A percentile compares a stretch with the other conserved stretches of the same genome.
phyloP scores from a whole-genome alignment of 2,329 filamentous ascomycete species.

The Xylariaceae sp. region DNA sequence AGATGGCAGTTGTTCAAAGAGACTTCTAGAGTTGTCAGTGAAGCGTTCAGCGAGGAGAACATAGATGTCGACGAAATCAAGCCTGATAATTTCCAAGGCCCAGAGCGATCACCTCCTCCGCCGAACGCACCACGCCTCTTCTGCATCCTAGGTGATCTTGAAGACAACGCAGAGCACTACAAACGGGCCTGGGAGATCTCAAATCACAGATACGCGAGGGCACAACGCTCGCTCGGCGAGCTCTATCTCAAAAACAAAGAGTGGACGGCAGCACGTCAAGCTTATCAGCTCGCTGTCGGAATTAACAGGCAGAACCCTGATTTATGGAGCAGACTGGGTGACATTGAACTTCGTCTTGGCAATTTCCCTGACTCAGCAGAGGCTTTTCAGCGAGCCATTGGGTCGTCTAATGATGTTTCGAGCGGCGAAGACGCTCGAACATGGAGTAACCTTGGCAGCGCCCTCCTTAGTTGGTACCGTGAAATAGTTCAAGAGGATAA shows the following conservation, averaged over 20 bases:
- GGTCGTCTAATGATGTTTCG: conserved; percentile 51
- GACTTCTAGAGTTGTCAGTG: conserved; percentile 36
- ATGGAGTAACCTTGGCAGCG: conserved; percentile 91
- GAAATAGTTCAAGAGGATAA: conserved; percentile 44
- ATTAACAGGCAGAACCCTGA: conserved; percentile 79
- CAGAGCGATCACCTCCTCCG: conserved; percentile 66
- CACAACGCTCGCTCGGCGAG: conserved; percentile 82
- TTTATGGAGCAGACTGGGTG: conserved; percentile 87
- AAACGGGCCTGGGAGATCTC: conserved; percentile 86
- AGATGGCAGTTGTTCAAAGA: conserved; percentile 74
- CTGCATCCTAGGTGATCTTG: conserved; percentile 90
- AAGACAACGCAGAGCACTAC: conserved; percentile 70
- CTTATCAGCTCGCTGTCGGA: conserved; percentile 72
- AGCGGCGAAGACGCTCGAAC: conserved; percentile 88
- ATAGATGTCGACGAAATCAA: conserved; percentile 55
- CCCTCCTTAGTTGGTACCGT: conserved; percentile 67
- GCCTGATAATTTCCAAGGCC: conserved; percentile 52
- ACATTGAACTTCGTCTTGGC: conserved; percentile 74
- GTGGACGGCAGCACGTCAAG: conserved; percentile 65
- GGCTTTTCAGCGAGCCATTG: conserved; percentile 78
- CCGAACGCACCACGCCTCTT: conserved; percentile 82
- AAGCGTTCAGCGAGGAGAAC: conserved; percentile 49
- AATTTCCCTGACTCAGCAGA: conserved; percentile 76
- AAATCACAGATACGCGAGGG: conserved; percentile 73
- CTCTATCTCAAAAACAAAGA: conserved; percentile 66